phyloP scores from a whole-genome alignment of 1,284 basidiomycete species.

The Pisolithus thermaeus region DNA sequence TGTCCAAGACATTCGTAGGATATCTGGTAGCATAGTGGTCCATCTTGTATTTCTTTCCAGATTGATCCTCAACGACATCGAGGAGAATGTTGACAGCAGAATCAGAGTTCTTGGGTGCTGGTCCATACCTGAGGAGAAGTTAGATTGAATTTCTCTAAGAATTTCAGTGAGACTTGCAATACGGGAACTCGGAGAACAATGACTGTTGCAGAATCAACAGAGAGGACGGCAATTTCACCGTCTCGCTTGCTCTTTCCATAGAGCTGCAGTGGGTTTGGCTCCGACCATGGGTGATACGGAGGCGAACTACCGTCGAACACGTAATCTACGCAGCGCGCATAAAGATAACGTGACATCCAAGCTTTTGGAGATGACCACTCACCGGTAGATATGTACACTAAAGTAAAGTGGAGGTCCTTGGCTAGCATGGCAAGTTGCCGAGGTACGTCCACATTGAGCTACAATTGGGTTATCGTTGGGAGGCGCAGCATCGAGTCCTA shows the following conservation, averaged over 20 bases:
- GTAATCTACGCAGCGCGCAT: slow-evolving; percentile 51
- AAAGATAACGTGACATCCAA: background rate
- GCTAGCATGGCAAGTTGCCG: slow-evolving; percentile 57
- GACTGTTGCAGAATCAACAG: slow-evolving; percentile 46
- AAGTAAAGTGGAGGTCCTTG: slow-evolving; percentile 46
- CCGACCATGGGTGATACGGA: slow-evolving; percentile 62
- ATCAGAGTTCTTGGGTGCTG: slow-evolving; percentile 69
- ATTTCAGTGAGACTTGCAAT: slow-evolving; percentile 42
- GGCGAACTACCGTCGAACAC: slow-evolving; percentile 83
- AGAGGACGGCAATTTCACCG: slow-evolving; percentile 64
- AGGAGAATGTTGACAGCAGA: slow-evolving; percentile 75
- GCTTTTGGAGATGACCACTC: slow-evolving; percentile 14
- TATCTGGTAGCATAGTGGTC: slow-evolving; percentile 81
- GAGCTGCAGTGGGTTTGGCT: slow-evolving; percentile 70
- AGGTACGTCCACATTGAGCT: slow-evolving; percentile 70
- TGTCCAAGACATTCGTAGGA: slow-evolving; percentile 75
- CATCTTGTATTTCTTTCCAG: slow-evolving; percentile 78
- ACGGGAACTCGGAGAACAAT: slow-evolving; percentile 77
- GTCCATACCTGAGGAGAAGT: slow-evolving; percentile 60
- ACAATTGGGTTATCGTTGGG: slow-evolving; percentile 5
- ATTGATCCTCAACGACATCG: slow-evolving; percentile 73
- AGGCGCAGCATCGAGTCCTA: background rate
- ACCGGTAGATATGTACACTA: slow-evolving; percentile 80
- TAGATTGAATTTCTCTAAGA: background rate
- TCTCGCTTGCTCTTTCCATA: slow-evolving; percentile 76